Conservation (phyloP, 441 rosid genomes). For the Viola pubescens region DNA sequence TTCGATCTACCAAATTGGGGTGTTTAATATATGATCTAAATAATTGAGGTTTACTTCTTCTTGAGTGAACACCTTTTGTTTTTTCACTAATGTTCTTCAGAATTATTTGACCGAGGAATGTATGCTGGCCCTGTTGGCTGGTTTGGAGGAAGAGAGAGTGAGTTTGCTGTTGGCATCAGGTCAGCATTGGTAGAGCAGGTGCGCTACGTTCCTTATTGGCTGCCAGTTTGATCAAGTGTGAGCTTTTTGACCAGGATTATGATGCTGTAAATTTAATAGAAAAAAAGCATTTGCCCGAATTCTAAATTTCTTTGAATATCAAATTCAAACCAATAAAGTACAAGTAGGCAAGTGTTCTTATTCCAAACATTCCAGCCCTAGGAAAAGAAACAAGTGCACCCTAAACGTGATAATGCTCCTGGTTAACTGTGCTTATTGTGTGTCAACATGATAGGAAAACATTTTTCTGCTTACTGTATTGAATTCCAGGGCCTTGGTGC, state of each 20-base stretch:
- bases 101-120: constrained; percentile 92
- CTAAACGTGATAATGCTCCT: background rate
- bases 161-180: constrained; percentile 93
- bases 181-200: constrained; percentile 90
- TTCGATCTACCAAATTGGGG: too few species aligned
- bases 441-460: background rate
- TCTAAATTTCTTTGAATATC: background rate
- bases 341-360: background rate
- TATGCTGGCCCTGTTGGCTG: constrained; percentile 95
- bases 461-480: constrained; percentile 9
- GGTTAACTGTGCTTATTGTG: background rate
- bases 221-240: constrained; percentile 4
- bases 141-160: constrained; percentile 97
- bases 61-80: constrained; percentile 10
- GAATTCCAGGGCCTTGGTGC: constrained; percentile 64
- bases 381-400: background rate
- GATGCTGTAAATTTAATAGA: background rate
- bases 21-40: background rate
- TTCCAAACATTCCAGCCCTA: background rate
- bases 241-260: background rate
- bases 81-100: constrained; percentile 26
- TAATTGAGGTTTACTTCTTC: background rate
- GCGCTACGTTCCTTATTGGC: constrained; percentile 13
- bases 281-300: background rate
- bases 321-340: background rate